These are phyloP conservation scores for Symbiodinium pilosum DNA, from an alignment of 73 alveolate species.

Conservation along the genomic window DNA sequence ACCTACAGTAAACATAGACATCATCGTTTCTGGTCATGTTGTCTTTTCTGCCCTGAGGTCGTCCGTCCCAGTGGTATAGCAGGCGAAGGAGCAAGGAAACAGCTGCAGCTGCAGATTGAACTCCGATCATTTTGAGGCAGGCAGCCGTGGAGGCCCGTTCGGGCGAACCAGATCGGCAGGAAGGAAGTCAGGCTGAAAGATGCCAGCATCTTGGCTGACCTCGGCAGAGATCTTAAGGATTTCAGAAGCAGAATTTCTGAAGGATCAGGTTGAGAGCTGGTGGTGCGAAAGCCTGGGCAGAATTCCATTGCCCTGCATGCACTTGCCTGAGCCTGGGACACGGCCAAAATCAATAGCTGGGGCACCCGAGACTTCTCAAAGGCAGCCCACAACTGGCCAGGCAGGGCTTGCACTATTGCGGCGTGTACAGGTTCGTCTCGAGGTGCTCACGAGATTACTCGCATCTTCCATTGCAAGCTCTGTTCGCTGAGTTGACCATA, in stretches of 20 bases:
- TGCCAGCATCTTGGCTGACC: slow-evolving; percentile 91
- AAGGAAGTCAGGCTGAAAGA: slow-evolving; percentile 61
- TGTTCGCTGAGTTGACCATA: too few relatives aligned
- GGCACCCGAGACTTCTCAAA: slow-evolving; percentile 90
- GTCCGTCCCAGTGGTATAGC: too few relatives aligned
- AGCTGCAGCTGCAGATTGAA: not conserved
- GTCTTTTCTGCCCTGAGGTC: too few relatives aligned
- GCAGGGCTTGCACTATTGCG: not conserved
- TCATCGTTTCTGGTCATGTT: too few relatives aligned
- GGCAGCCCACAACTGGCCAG: slow-evolving; percentile 13
- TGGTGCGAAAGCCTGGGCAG: not conserved
- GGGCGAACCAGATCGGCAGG: slow-evolving; percentile 81
- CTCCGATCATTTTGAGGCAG: not conserved
- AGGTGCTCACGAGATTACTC: not conserved
- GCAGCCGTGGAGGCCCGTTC: slow-evolving; percentile 26
- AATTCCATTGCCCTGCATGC: not conserved
- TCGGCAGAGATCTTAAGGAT: not conserved
- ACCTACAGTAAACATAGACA: too few relatives aligned
- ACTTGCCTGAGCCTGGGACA: slow-evolving; percentile 19
- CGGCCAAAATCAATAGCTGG: slow-evolving; percentile 56
- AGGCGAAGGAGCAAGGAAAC: not conserved
- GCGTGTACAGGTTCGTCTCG: not conserved
- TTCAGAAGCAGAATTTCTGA: not conserved
- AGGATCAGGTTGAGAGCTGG: not conserved
- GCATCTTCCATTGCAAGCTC: too few relatives aligned